These are phyloP conservation scores for Umbelopsis sp. DNA, from an alignment of 192 early-diverging fungal genomes.

Conservation along the genomic window DNA sequence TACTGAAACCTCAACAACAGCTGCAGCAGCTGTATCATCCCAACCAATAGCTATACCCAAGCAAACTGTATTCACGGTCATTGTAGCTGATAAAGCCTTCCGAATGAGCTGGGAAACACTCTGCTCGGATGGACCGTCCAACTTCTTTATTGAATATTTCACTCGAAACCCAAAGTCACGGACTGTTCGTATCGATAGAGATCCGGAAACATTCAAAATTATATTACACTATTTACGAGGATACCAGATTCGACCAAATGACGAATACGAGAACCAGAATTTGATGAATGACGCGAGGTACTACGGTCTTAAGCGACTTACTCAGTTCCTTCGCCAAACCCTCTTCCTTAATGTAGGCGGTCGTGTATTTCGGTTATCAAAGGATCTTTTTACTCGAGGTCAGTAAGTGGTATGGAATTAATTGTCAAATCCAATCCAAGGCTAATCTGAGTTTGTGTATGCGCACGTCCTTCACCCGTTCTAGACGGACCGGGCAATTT, in stretches of 20 bases:
- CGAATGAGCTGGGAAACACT: constrained; percentile 39
- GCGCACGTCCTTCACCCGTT: not conserved
- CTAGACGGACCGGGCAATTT: constrained; percentile 35
- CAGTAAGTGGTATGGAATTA: not conserved
- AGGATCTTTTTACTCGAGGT: constrained; percentile 46
- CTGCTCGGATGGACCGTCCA: constrained; percentile 46
- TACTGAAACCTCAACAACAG: not conserved
- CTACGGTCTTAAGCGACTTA: constrained; percentile 44
- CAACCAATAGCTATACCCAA: not conserved
- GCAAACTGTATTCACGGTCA: constrained; percentile 31
- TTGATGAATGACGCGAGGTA: constrained; percentile 49
- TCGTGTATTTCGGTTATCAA: constrained; percentile 49
- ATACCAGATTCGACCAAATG: constrained; percentile 47
- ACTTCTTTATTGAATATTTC: constrained; percentile 40
- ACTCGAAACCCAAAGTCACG: constrained; percentile 1
- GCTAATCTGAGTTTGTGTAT: not conserved
- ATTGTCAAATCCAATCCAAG: not conserved
- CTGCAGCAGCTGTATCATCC: not conserved
- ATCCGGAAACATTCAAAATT: constrained; percentile 50
- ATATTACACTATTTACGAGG: constrained; percentile 58
- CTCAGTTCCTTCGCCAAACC: constrained; percentile 39
- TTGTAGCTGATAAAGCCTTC: constrained; percentile 32
- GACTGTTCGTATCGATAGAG: constrained; percentile 52
- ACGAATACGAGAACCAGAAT: constrained; percentile 45
- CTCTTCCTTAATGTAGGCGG: constrained; percentile 57